These are phyloP conservation scores for Quercus aquifolioides DNA, from an alignment of 306 rosid species.

Conservation along the genomic window DNA sequence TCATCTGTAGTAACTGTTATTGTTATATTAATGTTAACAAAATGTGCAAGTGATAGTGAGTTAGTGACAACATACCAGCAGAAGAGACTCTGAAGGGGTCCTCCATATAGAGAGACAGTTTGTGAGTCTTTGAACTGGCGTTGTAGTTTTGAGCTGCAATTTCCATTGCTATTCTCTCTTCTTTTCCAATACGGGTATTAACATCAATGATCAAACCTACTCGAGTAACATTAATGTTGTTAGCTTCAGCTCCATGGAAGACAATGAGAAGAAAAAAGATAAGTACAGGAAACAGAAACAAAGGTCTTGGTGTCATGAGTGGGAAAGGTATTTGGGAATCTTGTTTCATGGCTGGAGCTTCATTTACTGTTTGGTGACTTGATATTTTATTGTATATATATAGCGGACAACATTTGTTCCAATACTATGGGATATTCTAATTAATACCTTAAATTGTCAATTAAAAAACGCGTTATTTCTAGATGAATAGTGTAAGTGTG, in stretches of 20 bases:
- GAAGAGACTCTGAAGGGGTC: conserved; percentile 18
- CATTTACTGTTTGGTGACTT: too few relatives aligned
- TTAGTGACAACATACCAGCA: conserved; percentile 31
- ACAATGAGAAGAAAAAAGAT: conserved; percentile 14
- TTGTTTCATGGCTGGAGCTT: too few relatives aligned
- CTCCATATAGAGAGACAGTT: conserved; percentile 30
- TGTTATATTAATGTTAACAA: too few relatives aligned
- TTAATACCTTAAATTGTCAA: too few relatives aligned
- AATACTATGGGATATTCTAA: too few relatives aligned
- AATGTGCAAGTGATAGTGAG: not conserved
- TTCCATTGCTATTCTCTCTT: conserved; percentile 47
- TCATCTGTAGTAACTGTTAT: too few relatives aligned
- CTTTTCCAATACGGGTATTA: conserved; percentile 42
- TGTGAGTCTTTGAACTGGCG: conserved; percentile 18
- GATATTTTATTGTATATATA: too few relatives aligned
- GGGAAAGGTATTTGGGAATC: too few relatives aligned
- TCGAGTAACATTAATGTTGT: conserved; percentile 18
- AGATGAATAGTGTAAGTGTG: too few relatives aligned
- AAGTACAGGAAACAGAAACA: conserved; percentile 18
- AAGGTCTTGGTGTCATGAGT: not conserved
- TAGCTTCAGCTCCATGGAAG: conserved; percentile 11
- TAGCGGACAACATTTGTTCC: too few relatives aligned
- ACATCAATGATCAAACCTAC: conserved; percentile 42
- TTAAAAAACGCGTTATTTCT: too few relatives aligned
- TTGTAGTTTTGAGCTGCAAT: conserved; percentile 41